phyloP scores from a whole-genome alignment of 345 rosid species.

The Citropsis articulata region DNA sequence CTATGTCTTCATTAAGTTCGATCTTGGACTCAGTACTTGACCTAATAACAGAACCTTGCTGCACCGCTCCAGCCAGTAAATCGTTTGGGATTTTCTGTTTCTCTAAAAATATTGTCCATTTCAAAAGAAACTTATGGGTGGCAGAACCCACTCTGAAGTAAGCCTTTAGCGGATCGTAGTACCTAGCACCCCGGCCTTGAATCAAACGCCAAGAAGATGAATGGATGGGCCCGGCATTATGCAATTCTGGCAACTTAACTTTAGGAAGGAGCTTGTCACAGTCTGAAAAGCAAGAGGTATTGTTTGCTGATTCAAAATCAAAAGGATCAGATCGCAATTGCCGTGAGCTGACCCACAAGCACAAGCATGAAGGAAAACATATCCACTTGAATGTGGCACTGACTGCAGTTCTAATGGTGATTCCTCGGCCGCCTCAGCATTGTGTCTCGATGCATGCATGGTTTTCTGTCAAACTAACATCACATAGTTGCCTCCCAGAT shows the following conservation, averaged over 20 bases:
- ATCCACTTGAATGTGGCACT: constrained; percentile 75
- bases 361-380: constrained; percentile 81
- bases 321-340: constrained; percentile 60
- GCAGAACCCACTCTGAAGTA: constrained; percentile 79
- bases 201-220: constrained; percentile 76
- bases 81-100: constrained; percentile 37
- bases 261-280: constrained; percentile 69
- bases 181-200: constrained; percentile 69
- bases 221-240: constrained; percentile 40
- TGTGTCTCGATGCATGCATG: constrained; percentile 74
- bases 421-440: constrained; percentile 27
- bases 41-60: constrained; percentile 29
- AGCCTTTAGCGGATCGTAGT: constrained; percentile 73
- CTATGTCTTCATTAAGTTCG: constrained; percentile 28
- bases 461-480: constrained; percentile 85
- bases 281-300: constrained; percentile 50
- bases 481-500: constrained; percentile 85
- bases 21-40: constrained; percentile 21
- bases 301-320: constrained; percentile 73
- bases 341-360: constrained; percentile 84
- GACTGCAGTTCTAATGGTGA: constrained; percentile 20
- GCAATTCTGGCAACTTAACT: constrained; percentile 47
- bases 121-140: constrained; percentile 55
- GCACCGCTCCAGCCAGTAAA: constrained; percentile 19
- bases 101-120: constrained; percentile 55